A percentile compares a stretch with the other conserved stretches of the same genome.
Conservation (phyloP, 2,329 filamentous ascomycete species). For the Canariomyces notabilis region DNA sequence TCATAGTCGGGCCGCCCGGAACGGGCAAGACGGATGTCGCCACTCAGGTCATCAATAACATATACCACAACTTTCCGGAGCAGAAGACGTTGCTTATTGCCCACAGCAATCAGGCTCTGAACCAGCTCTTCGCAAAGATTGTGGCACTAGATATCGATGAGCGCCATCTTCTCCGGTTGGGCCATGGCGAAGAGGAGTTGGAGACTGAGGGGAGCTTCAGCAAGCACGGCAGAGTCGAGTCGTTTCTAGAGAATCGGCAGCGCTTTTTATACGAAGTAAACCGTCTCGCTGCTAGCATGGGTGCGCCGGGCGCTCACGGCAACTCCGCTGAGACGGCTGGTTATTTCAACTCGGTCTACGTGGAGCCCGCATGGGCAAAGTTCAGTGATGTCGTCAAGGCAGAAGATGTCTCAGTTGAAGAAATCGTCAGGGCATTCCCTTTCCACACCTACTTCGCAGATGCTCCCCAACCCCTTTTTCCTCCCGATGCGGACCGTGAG, state of each 20-base stretch:
- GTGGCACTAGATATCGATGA: slow-evolving; percentile 94
- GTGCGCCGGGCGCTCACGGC: slow-evolving; percentile 87
- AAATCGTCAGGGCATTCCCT: slow-evolving; percentile 72
- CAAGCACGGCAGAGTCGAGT: slow-evolving; percentile 92
- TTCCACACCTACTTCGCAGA: slow-evolving; percentile 85
- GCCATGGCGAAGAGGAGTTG: slow-evolving; percentile 92
- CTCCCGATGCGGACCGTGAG: slow-evolving; percentile 58
- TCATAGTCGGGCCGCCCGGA: slow-evolving; percentile 91
- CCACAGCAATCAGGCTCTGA: slow-evolving; percentile 95
- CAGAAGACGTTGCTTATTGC: slow-evolving; percentile 90
- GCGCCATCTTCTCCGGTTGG: slow-evolving; percentile 83
- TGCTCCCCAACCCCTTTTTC: slow-evolving; percentile 81
- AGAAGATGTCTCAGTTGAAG: slow-evolving; percentile 50
- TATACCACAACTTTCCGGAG: slow-evolving; percentile 95
- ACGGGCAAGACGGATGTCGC: slow-evolving; percentile 99
- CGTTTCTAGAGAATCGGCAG: slow-evolving; percentile 83
- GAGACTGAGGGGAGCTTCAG: slow-evolving; percentile 82
- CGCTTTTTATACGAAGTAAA: slow-evolving; percentile 77
- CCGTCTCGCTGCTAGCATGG: slow-evolving; percentile 77
- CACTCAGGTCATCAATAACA: slow-evolving; percentile 97
- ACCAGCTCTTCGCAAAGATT: slow-evolving; percentile 97
- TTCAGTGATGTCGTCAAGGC: slow-evolving; percentile 64
- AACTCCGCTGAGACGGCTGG: slow-evolving; percentile 95
- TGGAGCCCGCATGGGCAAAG: slow-evolving; percentile 81
- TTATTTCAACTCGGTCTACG: slow-evolving; percentile 91